phyloP scores from a whole-genome alignment of 352 stramenopile species.

The Thraustotheca clavata region DNA sequence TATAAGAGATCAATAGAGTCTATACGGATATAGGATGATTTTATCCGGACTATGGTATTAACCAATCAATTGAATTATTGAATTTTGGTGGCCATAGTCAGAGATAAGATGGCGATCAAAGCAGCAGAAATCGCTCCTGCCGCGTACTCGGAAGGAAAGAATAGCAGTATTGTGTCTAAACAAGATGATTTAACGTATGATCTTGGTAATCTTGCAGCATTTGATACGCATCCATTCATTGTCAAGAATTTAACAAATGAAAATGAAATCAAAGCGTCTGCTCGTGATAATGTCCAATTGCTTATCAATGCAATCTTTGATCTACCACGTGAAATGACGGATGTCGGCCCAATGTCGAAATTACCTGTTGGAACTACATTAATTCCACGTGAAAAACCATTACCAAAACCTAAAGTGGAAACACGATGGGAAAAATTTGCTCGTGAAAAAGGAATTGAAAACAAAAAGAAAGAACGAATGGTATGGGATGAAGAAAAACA shows the following conservation, averaged over 20 bases:
- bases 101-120: constrained; percentile 50
- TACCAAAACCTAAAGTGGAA: constrained; percentile 90
- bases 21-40: too few species aligned
- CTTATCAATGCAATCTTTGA: constrained; percentile 90
- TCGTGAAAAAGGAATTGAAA: constrained; percentile 95
- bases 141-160: constrained; percentile 44
- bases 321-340: constrained; percentile 87
- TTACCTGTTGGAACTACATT: constrained; percentile 54
- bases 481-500: constrained; percentile 92
- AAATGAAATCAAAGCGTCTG: constrained; percentile 85
- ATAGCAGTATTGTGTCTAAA: constrained; percentile 60
- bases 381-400: constrained; percentile 83
- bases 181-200: constrained; percentile 85
- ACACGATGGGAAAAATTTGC: constrained; percentile 99
- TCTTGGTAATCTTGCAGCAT: constrained; percentile 81
- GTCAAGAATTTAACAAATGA: constrained; percentile 49
- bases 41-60: too few species aligned
- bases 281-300: constrained; percentile 90
- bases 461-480: constrained; percentile 96
- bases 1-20: too few species aligned
- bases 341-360: constrained; percentile 86
- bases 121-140: constrained; percentile 73
- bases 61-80: background rate
- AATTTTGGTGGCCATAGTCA: constrained; percentile 1
- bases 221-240: constrained; percentile 82